Evolutionary conservation across 768 basidiomycete species (phyloP).

Genomic region (Podaxis rugospora): DNA sequence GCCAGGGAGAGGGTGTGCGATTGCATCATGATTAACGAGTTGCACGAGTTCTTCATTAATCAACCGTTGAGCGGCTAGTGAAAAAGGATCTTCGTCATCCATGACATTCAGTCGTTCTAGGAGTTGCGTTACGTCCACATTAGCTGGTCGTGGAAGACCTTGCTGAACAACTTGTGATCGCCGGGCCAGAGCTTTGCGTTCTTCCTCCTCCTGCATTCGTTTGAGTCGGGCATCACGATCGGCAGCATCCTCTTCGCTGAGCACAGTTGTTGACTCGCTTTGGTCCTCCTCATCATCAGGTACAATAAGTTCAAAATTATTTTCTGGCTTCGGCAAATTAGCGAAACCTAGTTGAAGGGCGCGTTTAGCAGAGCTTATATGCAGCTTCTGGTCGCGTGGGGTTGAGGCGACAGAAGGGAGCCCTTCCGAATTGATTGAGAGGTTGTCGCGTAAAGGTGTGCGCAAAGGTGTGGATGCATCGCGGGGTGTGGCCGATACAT

Average conservation of each 20-base stretch:
- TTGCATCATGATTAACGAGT: conserved; percentile 83
- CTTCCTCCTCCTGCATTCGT: conserved; percentile 68
- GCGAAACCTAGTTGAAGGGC: conserved; percentile 79
- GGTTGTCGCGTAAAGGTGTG: conserved; percentile 91
- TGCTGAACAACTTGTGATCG: conserved; percentile 79
- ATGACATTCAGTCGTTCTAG: conserved; percentile 53
- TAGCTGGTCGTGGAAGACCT: conserved; percentile 80
- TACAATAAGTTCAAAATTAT: conserved; percentile 93
- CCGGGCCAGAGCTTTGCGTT: conserved; percentile 73
- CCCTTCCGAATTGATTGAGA: conserved; percentile 82
- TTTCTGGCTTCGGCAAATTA: conserved; percentile 87
- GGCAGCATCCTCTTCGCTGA: conserved; percentile 84
- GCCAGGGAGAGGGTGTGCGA: conserved; percentile 85
- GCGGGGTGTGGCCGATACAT: conserved; percentile 54
- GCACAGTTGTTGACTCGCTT: conserved; percentile 30
- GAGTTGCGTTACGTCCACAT: conserved; percentile 67
- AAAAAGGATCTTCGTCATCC: conserved; percentile 38
- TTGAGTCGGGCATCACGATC: conserved; percentile 79
- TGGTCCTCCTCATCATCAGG: conserved; percentile 84
- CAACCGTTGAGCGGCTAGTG: conserved; percentile 50
- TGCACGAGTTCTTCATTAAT: conserved; percentile 75
- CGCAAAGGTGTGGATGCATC: conserved; percentile 77
- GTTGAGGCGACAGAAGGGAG: conserved; percentile 56
- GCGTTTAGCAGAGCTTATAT: conserved; percentile 60
- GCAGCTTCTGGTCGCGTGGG: conserved; percentile 71